Conservation (phyloP, 768 basidiomycete species). For the Asterophora lycoperdoides region DNA sequence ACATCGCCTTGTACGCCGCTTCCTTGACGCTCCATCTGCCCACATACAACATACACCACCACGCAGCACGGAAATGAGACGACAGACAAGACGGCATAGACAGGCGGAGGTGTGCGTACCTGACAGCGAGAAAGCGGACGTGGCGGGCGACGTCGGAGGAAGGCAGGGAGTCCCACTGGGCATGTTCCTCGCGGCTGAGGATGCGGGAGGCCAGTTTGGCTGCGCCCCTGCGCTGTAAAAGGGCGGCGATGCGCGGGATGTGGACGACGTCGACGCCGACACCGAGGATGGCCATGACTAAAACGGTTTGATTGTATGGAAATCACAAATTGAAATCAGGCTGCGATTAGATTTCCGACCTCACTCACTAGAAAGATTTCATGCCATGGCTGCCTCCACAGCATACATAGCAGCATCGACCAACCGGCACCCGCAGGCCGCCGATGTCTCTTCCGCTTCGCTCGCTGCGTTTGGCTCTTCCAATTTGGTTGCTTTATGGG, state of each 20-base stretch:
- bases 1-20: constrained; percentile 82
- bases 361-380: constrained; percentile 10
- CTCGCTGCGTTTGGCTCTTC: constrained; percentile 45
- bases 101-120: constrained; percentile 41
- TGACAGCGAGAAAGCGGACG: constrained; percentile 62
- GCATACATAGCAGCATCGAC: constrained; percentile 44
- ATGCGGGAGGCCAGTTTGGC: constrained; percentile 55
- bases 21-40: constrained; percentile 76
- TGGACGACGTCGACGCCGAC: constrained; percentile 75
- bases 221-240: constrained; percentile 45
- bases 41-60: too few species aligned
- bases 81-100: too few species aligned
- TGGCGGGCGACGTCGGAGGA: constrained; percentile 19
- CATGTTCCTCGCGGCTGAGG: constrained; percentile 47
- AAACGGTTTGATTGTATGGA: background rate
- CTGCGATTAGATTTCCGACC: constrained; percentile 7
- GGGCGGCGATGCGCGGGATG: constrained; percentile 55
- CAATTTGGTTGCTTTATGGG: constrained; percentile 43
- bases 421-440: constrained; percentile 46
- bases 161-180: constrained; percentile 35
- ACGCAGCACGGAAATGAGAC: too few species aligned
- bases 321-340: constrained; percentile 10
- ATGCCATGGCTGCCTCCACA: constrained; percentile 25
- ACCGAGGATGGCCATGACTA: constrained; percentile 59
- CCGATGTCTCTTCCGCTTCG: constrained; percentile 41